phyloP scores from a whole-genome alignment of 106 monocot species.

The Cymbidium sinense region DNA sequence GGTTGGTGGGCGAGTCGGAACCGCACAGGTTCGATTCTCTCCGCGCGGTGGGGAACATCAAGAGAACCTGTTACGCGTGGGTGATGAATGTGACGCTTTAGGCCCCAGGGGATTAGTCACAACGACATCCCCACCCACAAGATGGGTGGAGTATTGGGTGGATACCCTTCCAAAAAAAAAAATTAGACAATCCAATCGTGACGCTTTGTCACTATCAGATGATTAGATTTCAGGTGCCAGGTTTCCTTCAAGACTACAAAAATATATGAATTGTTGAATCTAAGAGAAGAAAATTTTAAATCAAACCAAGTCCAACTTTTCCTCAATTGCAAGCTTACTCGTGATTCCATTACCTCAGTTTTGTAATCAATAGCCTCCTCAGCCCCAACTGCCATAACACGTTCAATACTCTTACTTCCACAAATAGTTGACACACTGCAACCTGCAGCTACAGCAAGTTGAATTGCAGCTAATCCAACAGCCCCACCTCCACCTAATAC shows the following conservation, averaged over 20 bases:
- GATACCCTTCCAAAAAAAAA: too few relatives aligned
- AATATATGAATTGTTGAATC: not conserved
- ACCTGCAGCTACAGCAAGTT: constrained; percentile 66
- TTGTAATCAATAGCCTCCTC: constrained; percentile 91
- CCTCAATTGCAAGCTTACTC: not conserved
- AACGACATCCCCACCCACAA: too few relatives aligned
- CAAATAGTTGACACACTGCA: constrained; percentile 83
- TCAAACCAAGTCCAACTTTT: not conserved
- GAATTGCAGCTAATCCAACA: constrained; percentile 94
- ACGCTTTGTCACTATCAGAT: not conserved
- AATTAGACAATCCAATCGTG: too few relatives aligned
- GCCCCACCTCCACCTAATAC: constrained; percentile 98
- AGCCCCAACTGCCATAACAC: constrained; percentile 65
- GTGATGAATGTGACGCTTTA: too few relatives aligned
- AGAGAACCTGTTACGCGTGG: too few relatives aligned
- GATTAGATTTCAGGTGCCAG: not conserved
- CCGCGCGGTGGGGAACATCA: too few relatives aligned
- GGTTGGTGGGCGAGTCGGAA: too few relatives aligned
- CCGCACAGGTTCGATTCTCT: too few relatives aligned
- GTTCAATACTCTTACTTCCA: constrained; percentile 80
- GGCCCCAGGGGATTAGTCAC: too few relatives aligned
- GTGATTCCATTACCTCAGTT: constrained; percentile 38
- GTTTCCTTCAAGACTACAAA: not conserved
- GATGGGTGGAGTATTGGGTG: too few relatives aligned
- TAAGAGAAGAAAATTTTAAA: not conserved